Base-by-base conservation (phyloP, 805 yeast species). In the Hanseniaspora clermontiae region DNA sequence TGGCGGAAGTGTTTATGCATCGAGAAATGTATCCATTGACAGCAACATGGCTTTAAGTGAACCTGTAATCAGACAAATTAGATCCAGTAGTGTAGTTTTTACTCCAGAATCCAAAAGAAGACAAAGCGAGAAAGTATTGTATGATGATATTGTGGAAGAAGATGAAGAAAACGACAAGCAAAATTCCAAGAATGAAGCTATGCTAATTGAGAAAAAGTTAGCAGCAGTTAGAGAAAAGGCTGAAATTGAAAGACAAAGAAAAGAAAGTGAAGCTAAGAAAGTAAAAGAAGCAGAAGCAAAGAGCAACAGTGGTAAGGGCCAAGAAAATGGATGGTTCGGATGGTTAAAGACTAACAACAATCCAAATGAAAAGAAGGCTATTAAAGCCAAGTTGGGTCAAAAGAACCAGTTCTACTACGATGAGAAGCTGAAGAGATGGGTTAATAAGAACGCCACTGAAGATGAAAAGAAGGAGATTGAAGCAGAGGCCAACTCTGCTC, bases 381-480 rank as follows among this genome's bases (percentile, higher is more conserved):
- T 82, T 59, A 79, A 80, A 60, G 97, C 96, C 39, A 88, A 93
- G 61, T 71, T 93, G 54, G 98, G 97, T 12, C 87, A 84, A 57
- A 77, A 81, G 58, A 84, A 76, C 65, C 73, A 78, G 17, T 84
- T 93, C 65, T 77, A 79, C 64, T 93, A 81, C 67, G 96, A 90
- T 70, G 91, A 87, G 63, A 80, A 84, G 58, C 76, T 84, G 65
- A 82, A 84, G 66, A 78, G 96, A 64, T 93, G 97, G 96, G 80
- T 93, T 53, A 83, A 87, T 65, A 79, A 78, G 56, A 78, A 80
- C 60, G 80, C 79, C 4, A 78, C 82, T 29, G 74, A 77, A 51
- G 93, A 80, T 65, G 90, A 84, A 50, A 82, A 82, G 62, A 69
- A 75, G 52, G 73, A 72, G 49, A 69, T 74, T 6, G 68, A 79